Conservation (phyloP, 805 yeast species). For the Candida khao-thaluensis region DNA sequence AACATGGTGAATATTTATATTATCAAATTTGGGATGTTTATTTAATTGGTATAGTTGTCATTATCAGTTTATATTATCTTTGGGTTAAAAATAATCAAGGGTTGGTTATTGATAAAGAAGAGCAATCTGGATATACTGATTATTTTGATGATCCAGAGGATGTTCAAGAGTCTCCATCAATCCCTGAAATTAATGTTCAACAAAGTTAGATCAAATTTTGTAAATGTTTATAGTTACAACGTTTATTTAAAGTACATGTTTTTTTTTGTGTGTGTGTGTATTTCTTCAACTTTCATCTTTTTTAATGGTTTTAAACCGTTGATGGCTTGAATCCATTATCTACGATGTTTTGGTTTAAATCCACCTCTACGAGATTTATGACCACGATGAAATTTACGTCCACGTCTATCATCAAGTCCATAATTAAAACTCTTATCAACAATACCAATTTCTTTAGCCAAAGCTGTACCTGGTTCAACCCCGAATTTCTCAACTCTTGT, state of each 20-base stretch:
- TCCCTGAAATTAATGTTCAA: too few relatives aligned
- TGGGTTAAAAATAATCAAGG: slow-evolving; percentile 35
- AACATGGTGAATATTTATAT: slow-evolving; percentile 1
- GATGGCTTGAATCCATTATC: background rate
- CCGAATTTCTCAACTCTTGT: slow-evolving; percentile 84
- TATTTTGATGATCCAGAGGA: slow-evolving; percentile 4
- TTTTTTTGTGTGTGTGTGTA: too few relatives aligned
- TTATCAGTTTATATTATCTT: slow-evolving; percentile 22
- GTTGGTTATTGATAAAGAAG: slow-evolving; percentile 22
- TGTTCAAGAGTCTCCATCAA: background rate
- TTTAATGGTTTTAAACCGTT: too few relatives aligned
- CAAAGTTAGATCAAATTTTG: too few relatives aligned
- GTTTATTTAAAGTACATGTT: slow-evolving; percentile 4
- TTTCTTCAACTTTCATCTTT: too few relatives aligned
- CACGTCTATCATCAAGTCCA: slow-evolving; percentile 15
- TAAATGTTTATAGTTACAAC: background rate
- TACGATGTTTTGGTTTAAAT: slow-evolving; percentile 8
- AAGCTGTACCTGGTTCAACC: slow-evolving; percentile 60
- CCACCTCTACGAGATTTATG: background rate
- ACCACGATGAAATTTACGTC: slow-evolving; percentile 7
- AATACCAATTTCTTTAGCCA: slow-evolving; percentile 67
- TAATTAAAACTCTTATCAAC: slow-evolving; percentile 36
- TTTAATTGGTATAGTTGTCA: slow-evolving; percentile 12
- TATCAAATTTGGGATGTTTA: slow-evolving; percentile 15
- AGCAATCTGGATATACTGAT: slow-evolving; percentile 10